These are phyloP conservation scores for Creolimax fragrantissima DNA, from an alignment of 78 protist genomes.

Conservation along the genomic window DNA sequence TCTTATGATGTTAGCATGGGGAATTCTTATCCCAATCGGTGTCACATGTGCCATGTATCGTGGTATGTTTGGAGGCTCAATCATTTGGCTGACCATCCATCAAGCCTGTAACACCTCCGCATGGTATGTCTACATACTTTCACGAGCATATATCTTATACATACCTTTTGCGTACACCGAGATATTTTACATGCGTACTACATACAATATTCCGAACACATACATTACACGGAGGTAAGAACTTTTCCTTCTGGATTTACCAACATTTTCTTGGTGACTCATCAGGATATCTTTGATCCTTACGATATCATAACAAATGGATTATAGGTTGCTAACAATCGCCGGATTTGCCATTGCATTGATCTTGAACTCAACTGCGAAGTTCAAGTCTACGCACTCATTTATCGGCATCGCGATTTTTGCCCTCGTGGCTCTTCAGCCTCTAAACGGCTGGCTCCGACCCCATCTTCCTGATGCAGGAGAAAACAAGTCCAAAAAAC, in stretches of 20 bases:
- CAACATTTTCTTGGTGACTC: no score
- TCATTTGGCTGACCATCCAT: neutral
- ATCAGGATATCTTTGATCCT: no score
- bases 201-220: no score
- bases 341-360: neutral
- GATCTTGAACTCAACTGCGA: neutral
- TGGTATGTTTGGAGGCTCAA: neutral
- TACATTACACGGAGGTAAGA: no score
- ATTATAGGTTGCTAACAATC: neutral
- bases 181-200: no score
- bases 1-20: neutral
- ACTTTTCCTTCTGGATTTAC: no score
- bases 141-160: no score
- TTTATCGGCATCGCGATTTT: neutral
- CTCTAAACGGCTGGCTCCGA: neutral
- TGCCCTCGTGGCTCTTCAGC: neutral
- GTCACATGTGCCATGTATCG: neutral
- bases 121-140: neutral
- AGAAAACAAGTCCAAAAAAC: neutral
- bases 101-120: neutral
- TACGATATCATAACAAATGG: no score
- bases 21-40: neutral
- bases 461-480: neutral
- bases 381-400: neutral
- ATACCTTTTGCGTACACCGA: no score